Conservation (phyloP, 805 yeast species). For the Cyberlindnera xylosilytica region DNA sequence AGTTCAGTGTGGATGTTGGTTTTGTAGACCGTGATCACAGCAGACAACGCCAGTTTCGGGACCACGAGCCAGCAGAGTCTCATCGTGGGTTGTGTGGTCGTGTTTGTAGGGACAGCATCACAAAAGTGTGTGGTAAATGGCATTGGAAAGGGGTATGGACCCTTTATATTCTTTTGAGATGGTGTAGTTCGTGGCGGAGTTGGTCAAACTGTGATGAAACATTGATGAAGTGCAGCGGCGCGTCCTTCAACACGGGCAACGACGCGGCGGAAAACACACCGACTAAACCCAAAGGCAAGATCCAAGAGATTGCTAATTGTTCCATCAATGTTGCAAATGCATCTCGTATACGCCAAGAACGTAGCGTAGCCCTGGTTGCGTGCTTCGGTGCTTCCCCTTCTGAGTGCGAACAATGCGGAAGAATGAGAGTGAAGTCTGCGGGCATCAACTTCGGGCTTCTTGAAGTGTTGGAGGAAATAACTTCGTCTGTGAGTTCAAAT, state of each 20-base stretch:
- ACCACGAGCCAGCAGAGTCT: background rate
- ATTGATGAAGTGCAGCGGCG: background rate
- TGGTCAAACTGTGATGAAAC: constrained; percentile 4
- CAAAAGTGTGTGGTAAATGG: too few species aligned
- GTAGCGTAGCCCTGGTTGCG: background rate
- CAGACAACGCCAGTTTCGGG: background rate
- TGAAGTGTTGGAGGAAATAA: too few species aligned
- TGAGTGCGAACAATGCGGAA: background rate
- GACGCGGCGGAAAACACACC: background rate
- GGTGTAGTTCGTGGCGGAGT: background rate
- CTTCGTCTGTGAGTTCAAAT: too few species aligned
- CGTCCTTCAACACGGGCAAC: background rate
- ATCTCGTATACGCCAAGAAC: background rate
- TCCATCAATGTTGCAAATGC: background rate
- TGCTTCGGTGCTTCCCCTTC: background rate
- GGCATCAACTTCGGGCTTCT: too few species aligned
- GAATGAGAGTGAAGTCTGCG: too few species aligned
- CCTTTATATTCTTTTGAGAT: background rate
- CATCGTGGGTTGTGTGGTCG: too few species aligned
- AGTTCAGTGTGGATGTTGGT: constrained; percentile 6
- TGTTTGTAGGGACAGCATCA: too few species aligned
- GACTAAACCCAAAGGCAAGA: background rate
- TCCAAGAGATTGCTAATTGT: background rate
- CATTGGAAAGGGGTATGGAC: background rate
- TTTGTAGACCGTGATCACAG: constrained; percentile 8